phyloP scores from a whole-genome alignment of 2,329 filamentous ascomycete species.

The Lasiodiplodia sp. region DNA sequence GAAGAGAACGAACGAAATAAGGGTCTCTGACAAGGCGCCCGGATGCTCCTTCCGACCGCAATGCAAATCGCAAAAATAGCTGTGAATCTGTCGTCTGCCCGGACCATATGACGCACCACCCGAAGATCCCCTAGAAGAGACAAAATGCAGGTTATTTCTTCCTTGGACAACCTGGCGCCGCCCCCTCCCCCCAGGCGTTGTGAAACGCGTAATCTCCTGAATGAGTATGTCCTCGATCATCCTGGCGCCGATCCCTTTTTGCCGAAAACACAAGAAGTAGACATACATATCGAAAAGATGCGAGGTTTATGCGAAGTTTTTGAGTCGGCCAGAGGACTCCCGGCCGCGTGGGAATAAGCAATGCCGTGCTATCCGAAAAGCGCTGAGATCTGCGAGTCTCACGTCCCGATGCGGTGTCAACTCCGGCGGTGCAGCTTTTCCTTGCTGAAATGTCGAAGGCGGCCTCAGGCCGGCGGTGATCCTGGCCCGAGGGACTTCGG shows the following conservation, averaged over 20 bases:
- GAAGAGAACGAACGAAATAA: background rate
- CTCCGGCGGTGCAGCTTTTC: constrained; percentile 11
- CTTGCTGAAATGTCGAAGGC: constrained; percentile 17
- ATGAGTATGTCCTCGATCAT: constrained; percentile 16
- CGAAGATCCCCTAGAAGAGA: constrained; percentile 25
- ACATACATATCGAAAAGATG: constrained; percentile 24
- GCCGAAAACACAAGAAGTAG: constrained; percentile 26
- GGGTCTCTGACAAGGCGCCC: constrained; percentile 17
- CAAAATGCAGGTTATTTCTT: constrained; percentile 26
- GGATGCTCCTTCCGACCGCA: constrained; percentile 12
- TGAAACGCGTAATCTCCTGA: constrained; percentile 28
- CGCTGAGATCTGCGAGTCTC: constrained; percentile 17
- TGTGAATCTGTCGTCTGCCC: constrained; percentile 24
- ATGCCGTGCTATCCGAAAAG: constrained; percentile 20
- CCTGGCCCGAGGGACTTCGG: constrained; percentile 52
- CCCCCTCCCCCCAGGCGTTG: constrained; percentile 13
- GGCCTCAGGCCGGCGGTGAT: constrained; percentile 30
- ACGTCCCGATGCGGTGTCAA: constrained; percentile 11
- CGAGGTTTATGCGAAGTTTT: constrained; percentile 22
- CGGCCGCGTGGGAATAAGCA: constrained; percentile 20
- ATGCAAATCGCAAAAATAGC: constrained; percentile 27
- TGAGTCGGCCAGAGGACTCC: constrained; percentile 15
- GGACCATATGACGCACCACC: constrained; percentile 23
- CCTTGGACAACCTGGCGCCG: constrained; percentile 21
- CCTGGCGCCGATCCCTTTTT: constrained; percentile 26